A percentile compares a stretch with the other conserved stretches of the same genome.
Evolutionary conservation across 2,329 filamentous ascomycete species (phyloP).

Genomic region (Alternaria sp.): DNA sequence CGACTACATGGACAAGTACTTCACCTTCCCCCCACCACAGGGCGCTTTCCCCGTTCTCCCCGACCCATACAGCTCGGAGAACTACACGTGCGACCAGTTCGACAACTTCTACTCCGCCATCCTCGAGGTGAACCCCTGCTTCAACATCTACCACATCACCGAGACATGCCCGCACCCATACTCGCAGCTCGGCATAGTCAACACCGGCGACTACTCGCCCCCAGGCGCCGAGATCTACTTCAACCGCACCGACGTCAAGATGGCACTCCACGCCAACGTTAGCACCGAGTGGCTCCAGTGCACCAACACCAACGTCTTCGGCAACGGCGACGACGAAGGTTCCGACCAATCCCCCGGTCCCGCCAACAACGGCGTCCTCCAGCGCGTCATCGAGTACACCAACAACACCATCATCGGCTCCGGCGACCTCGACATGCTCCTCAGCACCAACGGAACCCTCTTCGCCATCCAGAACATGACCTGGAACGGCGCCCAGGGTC

Average conservation of each 20-base stretch:
- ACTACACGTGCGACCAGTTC: constrained; percentile 49
- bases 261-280: constrained; percentile 56
- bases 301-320: constrained; percentile 51
- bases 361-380: constrained; percentile 51
- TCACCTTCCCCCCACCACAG: constrained; percentile 50
- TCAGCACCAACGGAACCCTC: constrained; percentile 59
- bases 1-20: constrained; percentile 36
- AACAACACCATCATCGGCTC: constrained; percentile 60
- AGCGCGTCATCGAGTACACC: constrained; percentile 58
- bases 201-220: constrained; percentile 48
- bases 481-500: constrained; percentile 58
- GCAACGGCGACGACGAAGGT: constrained; percentile 33
- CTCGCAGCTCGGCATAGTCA: constrained; percentile 48
- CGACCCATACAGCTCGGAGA: constrained; percentile 25
- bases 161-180: constrained; percentile 54
- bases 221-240: constrained; percentile 55
- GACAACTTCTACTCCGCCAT: constrained; percentile 49
- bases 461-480: constrained; percentile 62
- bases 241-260: constrained; percentile 59
- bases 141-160: constrained; percentile 58
- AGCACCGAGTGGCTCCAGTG: constrained; percentile 53
- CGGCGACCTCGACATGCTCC: constrained; percentile 57
- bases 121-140: constrained; percentile 56
- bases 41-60: constrained; percentile 42
- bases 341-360: constrained; percentile 49